phyloP scores from a whole-genome alignment of 805 yeast species.

The Jamesozyma rosinii region DNA sequence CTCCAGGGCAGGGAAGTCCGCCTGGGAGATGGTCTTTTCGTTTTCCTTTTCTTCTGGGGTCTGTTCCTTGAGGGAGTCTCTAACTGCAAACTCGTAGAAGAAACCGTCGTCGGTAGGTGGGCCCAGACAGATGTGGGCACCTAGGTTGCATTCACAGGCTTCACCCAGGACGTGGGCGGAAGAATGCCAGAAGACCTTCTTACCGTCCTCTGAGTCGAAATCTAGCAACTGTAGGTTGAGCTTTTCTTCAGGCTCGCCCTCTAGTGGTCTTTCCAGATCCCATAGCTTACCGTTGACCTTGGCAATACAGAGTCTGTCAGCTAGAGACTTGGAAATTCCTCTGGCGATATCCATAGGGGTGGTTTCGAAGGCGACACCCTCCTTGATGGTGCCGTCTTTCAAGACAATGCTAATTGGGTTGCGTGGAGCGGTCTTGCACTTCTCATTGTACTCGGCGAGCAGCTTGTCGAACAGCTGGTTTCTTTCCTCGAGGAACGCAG shows the following conservation, averaged over 20 bases:
- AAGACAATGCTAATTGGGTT: slow-evolving; percentile 68
- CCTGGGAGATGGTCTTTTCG: slow-evolving; percentile 63
- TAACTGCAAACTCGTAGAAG: slow-evolving; percentile 88
- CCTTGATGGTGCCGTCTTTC: slow-evolving; percentile 75
- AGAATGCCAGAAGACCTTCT: slow-evolving; percentile 96
- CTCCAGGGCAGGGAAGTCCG: slow-evolving; percentile 79
- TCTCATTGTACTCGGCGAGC: slow-evolving; percentile 67
- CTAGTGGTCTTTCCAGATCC: slow-evolving; percentile 94
- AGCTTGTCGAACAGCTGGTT: slow-evolving; percentile 69
- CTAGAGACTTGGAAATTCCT: slow-evolving; percentile 75
- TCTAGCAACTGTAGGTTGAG: slow-evolving; percentile 67
- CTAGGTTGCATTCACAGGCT: slow-evolving; percentile 92
- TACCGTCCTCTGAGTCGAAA: slow-evolving; percentile 90
- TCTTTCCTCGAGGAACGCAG: slow-evolving; percentile 76
- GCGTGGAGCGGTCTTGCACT: slow-evolving; percentile 51
- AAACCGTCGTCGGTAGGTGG: slow-evolving; percentile 98
- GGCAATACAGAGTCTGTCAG: slow-evolving; percentile 83
- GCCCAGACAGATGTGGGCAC: slow-evolving; percentile 87
- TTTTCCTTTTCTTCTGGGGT: slow-evolving; percentile 57
- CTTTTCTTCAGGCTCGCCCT: slow-evolving; percentile 40
- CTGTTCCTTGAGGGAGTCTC: slow-evolving; percentile 23
- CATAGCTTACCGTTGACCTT: slow-evolving; percentile 85
- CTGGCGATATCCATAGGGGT: slow-evolving; percentile 80
- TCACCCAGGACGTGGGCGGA: slow-evolving; percentile 97
- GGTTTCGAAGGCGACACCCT: slow-evolving; percentile 82